Conservation (phyloP, 2,329 filamentous ascomycete genomes). For the Penicillium expansum region DNA sequence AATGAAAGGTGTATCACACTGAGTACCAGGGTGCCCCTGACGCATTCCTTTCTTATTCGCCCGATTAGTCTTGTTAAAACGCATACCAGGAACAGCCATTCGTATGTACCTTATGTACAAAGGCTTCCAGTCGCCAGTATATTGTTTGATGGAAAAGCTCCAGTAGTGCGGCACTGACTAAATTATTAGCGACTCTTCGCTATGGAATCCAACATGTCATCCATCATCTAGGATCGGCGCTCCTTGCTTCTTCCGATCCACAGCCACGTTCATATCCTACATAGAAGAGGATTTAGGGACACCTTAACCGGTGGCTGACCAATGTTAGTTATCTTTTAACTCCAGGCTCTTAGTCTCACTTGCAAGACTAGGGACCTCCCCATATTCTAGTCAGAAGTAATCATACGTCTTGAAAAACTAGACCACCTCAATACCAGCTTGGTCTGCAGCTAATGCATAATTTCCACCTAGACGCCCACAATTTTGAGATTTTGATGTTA, state of each 20-base stretch:
- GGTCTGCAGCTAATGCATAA: neutral
- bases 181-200: too few relatives aligned
- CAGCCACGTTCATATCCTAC: too few relatives aligned
- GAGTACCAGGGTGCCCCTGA: too few relatives aligned
- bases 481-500: neutral
- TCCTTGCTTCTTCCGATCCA: too few relatives aligned
- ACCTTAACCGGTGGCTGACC: neutral
- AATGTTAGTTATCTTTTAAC: neutral
- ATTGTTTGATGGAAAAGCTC: neutral
- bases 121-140: neutral
- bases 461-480: neutral
- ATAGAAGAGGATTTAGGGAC: too few relatives aligned
- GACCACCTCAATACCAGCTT: neutral
- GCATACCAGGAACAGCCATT: too few relatives aligned
- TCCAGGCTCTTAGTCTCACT: neutral
- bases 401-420: neutral
- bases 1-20: too few relatives aligned
- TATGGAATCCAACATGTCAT: neutral
- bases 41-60: neutral
- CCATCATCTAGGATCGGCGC: neutral
- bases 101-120: neutral
- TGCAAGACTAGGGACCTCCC: neutral
- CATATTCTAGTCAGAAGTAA: neutral
- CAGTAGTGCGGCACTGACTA: too few relatives aligned
- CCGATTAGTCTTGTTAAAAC: neutral